These are phyloP conservation scores for Neostapfia colusana DNA, from an alignment of 176 grass and related monocot species.

Conservation along the genomic window DNA sequence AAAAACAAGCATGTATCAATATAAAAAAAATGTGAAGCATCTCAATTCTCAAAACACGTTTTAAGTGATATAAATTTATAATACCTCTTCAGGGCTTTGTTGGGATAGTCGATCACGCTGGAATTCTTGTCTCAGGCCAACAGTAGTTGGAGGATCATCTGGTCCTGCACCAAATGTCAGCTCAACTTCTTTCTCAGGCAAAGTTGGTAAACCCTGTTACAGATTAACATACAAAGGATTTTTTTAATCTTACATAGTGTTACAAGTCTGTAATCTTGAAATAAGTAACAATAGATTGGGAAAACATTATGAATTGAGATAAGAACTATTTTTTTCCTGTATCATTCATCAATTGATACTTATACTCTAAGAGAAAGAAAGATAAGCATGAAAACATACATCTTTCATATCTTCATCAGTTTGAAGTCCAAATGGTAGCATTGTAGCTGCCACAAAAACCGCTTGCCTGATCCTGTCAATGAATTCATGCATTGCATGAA, in stretches of 20 bases:
- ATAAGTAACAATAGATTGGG: background rate
- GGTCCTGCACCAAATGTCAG: slow-evolving; percentile 31
- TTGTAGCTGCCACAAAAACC: slow-evolving; percentile 63
- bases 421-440: slow-evolving; percentile 68
- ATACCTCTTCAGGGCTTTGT: slow-evolving; percentile 63
- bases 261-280: background rate
- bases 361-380: slow-evolving; percentile 7
- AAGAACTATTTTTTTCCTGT: slow-evolving; percentile 14
- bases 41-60: background rate
- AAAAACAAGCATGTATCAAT: slow-evolving; percentile 22
- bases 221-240: slow-evolving; percentile 19
- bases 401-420: slow-evolving; percentile 65
- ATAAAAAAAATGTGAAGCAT: no score
- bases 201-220: slow-evolving; percentile 57
- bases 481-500: slow-evolving; percentile 62
- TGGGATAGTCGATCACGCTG: slow-evolving; percentile 55
- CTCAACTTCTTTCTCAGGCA: slow-evolving; percentile 47
- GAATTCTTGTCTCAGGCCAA: slow-evolving; percentile 53
- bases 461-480: slow-evolving; percentile 48
- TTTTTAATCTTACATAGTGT: slow-evolving; percentile 4
- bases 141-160: slow-evolving; percentile 53
- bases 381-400: slow-evolving; percentile 34
- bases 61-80: slow-evolving; percentile 15
- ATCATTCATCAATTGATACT: background rate
- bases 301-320: background rate